Percentiles rank a stretch among this genome's conserved stretches.
Conservation (phyloP, 176 grass and related monocot genomes). For the Paspalum vaginatum region DNA sequence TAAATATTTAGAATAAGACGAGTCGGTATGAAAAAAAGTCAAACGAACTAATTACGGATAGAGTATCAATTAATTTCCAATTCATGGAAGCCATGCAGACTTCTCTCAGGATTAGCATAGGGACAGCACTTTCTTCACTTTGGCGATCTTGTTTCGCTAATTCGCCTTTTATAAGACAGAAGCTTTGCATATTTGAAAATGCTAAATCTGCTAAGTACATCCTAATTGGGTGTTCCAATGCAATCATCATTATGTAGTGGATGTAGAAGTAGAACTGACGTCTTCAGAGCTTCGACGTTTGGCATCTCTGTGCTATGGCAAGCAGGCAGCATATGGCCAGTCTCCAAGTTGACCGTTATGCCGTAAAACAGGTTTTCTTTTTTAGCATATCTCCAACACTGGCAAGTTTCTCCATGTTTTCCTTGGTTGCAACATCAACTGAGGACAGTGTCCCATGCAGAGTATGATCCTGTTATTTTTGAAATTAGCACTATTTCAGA, state of each 20-base stretch:
- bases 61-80: constrained; percentile 36
- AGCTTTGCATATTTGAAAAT: constrained; percentile 63
- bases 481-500: constrained; percentile 31
- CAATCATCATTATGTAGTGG: constrained; percentile 7
- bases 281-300: constrained; percentile 67
- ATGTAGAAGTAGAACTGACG: constrained; percentile 41
- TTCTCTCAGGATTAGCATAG: constrained; percentile 14
- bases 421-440: constrained; percentile 68
- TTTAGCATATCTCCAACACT: constrained; percentile 52
- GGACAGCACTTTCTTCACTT: constrained; percentile 43
- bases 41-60: too few relatives aligned
- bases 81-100: constrained; percentile 22
- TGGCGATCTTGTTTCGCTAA: constrained; percentile 54
- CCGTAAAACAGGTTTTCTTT: constrained; percentile 71
- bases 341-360: constrained; percentile 75
- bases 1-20: too few relatives aligned
- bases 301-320: constrained; percentile 53
- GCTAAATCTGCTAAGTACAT: constrained; percentile 31
- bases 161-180: constrained; percentile 62
- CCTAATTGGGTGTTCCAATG: constrained; percentile 2
- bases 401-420: constrained; percentile 76
- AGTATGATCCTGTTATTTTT: constrained; percentile 68
- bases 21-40: too few relatives aligned
- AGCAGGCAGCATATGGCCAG: constrained; percentile 52
- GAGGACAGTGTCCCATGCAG: constrained; percentile 58